Evolutionary conservation across 139 green algal genomes (phyloP), one percentile per base, ranked within the genome.

Genomic region (Gonium pectorale): DNA sequence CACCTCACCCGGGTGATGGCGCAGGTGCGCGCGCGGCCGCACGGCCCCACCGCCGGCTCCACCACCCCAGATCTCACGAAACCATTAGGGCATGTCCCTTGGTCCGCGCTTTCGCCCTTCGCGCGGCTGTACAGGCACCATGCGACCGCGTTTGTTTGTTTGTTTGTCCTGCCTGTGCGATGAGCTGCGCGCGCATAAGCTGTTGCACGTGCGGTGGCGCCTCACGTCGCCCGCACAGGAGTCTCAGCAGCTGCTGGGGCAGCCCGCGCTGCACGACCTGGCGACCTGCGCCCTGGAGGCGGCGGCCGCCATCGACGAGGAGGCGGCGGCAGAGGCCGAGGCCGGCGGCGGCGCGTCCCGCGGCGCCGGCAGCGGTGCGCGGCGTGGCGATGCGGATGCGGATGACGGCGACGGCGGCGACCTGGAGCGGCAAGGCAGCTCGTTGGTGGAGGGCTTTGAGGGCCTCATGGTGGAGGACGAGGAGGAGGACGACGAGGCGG

Each of bases 251-350:
- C 56, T 92, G 5, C 26, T 79, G 3, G 92, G 94, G 5, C 38
- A 87, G 37, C 90, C 92, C 51, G 89, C 93, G 89, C 46, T 96
- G 41, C 92, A 94, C 60, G 93, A 95, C 56, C 88, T 96, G 26
- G 91, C 88, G 3, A 63, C 37, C 0, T 59, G 62, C 2, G 87
- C 85, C 2, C 71, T 85, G 33, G 92, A 95, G 69, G 49, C 67
- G 44, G 80, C 38, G 27, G 80, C 71, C 6, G 43, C 38, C 9
- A 62, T 79, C 46, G 22, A 64, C 11, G 85, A 81, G 40, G 5
- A 80, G 44, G 19, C 31, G 56, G 22, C 6, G 1, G 73, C 35
- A 2, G 13, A 56, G 49, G 49, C 13, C 13, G 13, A 17, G 49
- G 49, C 13, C 49, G 17, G 49, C 49, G 49, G 49, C 49, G 49